Conservation (phyloP, 208 protist species). For the Phytomonas sp. region DNA sequence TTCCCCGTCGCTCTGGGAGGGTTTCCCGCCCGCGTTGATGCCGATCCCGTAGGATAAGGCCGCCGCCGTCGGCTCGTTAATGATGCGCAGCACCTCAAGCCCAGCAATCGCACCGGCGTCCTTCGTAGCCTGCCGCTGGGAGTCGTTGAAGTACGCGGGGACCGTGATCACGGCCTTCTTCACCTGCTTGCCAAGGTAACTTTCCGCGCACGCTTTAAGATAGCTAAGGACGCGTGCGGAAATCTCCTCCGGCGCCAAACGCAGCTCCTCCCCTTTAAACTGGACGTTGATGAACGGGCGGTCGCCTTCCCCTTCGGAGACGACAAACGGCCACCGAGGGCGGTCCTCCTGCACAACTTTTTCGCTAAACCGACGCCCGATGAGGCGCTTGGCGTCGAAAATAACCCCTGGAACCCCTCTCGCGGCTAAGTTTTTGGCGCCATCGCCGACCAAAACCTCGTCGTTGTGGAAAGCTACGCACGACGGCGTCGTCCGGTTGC, state of each 20-base stretch:
- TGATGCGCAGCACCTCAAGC: slow-evolving; percentile 96
- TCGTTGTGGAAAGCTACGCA: slow-evolving; percentile 97
- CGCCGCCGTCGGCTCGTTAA: slow-evolving; percentile 98
- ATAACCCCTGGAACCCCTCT: slow-evolving; percentile 89
- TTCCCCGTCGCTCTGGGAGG: slow-evolving; percentile 45
- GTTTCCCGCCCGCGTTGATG: slow-evolving; percentile 54
- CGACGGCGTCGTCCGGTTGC: slow-evolving; percentile 98
- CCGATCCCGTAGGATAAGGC: slow-evolving; percentile 97
- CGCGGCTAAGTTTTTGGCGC: slow-evolving; percentile 87
- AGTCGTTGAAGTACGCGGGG: slow-evolving; percentile 99
- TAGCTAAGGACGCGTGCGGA: slow-evolving; percentile 94
- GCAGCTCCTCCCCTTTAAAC: slow-evolving; percentile 41
- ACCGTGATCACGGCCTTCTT: slow-evolving; percentile 96
- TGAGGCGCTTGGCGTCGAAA: slow-evolving; percentile 96
- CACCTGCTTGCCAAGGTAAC: slow-evolving; percentile 81
- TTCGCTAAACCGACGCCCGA: slow-evolving; percentile 87
- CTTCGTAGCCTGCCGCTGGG: slow-evolving; percentile 96
- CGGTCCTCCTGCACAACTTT: slow-evolving; percentile 83
- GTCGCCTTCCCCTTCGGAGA: slow-evolving; percentile 49
- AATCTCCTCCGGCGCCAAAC: slow-evolving; percentile 95
- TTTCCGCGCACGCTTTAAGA: slow-evolving; percentile 96
- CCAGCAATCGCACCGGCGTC: slow-evolving; percentile 96
- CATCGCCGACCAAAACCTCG: slow-evolving; percentile 95
- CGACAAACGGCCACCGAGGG: slow-evolving; percentile 93
- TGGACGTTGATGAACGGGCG: slow-evolving; percentile 40